phyloP scores from a whole-genome alignment of 768 basidiomycete genomes.

The Boletales sp. region DNA sequence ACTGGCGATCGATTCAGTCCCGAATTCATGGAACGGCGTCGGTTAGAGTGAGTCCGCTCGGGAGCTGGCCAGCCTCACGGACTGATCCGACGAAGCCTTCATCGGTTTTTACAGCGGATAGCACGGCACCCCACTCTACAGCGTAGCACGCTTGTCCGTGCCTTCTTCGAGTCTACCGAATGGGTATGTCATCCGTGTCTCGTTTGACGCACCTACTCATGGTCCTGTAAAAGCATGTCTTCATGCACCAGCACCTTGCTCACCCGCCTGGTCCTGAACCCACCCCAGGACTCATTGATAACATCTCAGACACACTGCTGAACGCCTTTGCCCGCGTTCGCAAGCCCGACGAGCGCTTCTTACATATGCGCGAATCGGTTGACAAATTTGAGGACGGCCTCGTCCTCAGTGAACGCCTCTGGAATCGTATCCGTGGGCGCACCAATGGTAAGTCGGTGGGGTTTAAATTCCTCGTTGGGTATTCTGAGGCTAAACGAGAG shows the following conservation, averaged over 20 bases:
- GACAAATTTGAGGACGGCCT: conserved; percentile 98
- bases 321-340: conserved; percentile 95
- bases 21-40: conserved; percentile 93
- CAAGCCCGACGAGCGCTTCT: conserved; percentile 95
- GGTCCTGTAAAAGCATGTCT: conserved; percentile 64
- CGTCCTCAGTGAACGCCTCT: conserved; percentile 73
- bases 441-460: conserved; percentile 70
- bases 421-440: conserved; percentile 71
- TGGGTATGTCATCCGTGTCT: conserved; percentile 60
- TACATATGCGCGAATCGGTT: conserved; percentile 85
- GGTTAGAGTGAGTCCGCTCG: conserved; percentile 66
- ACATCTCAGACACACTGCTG: conserved; percentile 90
- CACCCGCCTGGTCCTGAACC: conserved; percentile 87
- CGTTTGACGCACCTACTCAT: conserved; percentile 3
- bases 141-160: conserved; percentile 83
- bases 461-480: conserved; percentile 29
- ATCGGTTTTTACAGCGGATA: conserved; percentile 88
- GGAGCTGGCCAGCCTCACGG: neutral
- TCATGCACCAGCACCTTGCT: conserved; percentile 95
- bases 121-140: conserved; percentile 94
- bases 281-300: conserved; percentile 81
- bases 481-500: conserved; percentile 87
- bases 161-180: conserved; percentile 97
- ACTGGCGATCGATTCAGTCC: conserved; percentile 97
- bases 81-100: conserved; percentile 52